phyloP scores from a whole-genome alignment of 176 grass and related monocot genomes.

The Calamus simplicifolius region DNA sequence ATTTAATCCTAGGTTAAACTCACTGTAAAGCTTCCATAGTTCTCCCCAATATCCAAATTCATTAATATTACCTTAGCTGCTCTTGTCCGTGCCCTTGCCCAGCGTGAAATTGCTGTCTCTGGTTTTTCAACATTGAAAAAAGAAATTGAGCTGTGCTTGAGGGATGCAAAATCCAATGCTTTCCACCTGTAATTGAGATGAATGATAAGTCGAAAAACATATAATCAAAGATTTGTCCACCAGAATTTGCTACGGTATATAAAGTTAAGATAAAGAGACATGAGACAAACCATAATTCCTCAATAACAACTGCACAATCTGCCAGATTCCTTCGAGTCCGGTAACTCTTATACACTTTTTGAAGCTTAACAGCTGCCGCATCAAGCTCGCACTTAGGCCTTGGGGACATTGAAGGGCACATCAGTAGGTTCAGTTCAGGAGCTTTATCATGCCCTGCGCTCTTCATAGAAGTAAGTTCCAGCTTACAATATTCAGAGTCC shows the following conservation, averaged over 20 bases:
- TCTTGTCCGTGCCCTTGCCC: slow-evolving; percentile 77
- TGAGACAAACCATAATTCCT: no score
- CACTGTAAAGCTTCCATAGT: no score
- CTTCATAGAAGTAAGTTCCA: not conserved
- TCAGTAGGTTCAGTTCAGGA: not conserved
- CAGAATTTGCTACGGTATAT: no score
- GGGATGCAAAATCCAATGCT: slow-evolving; percentile 61
- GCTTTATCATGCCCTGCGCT: not conserved
- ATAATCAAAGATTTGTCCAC: no score
- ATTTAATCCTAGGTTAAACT: not conserved
- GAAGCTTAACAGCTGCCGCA: slow-evolving; percentile 18
- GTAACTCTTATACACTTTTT: slow-evolving; percentile 21
- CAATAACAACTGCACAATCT: slow-evolving; percentile 11
- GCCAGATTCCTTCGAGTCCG: slow-evolving; percentile 17
- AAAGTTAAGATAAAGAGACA: no score
- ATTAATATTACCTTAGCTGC: slow-evolving; percentile 66
- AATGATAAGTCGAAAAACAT: no score
- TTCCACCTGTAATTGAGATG: slow-evolving; percentile 60
- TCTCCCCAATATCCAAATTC: no score
- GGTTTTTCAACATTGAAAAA: slow-evolving; percentile 63
- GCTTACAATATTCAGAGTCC: not conserved
- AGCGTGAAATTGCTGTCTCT: slow-evolving; percentile 75
- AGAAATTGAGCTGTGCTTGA: slow-evolving; percentile 19
- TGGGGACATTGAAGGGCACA: not conserved
- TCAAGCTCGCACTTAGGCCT: not conserved